Evolutionary conservation across 805 yeast species (phyloP), one percentile per base, ranked within the genome.

Genomic region (Kodamaea lidongshanica): DNA sequence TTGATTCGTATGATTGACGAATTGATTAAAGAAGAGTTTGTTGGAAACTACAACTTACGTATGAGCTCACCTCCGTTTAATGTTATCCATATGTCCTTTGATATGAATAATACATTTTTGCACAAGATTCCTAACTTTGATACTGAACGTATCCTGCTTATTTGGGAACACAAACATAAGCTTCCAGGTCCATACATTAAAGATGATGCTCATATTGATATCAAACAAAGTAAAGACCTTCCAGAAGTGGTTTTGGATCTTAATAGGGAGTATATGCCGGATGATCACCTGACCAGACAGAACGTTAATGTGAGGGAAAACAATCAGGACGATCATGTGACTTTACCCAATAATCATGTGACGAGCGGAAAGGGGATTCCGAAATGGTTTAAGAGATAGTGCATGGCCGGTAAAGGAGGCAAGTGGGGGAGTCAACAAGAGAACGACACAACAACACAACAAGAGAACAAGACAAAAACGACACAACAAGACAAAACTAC

Each of bases 1-100:
- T 38, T 64, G 16, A 33, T 63, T 22, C 56, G 56, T 37, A 54
- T 48, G 35, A 47, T 64, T 14, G 69, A 64, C 37, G 49, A 47
- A 5, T 44, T 55, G 26, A 30, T 64, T 9, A 28, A 43, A 5
- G 58, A 54, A 3, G 32, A 44, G n/a, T 53, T 40, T 34, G 32
- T 50, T 19, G 54, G 59, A 16, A 31, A 42, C 23, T 64, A 60
- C 40, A 42, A 35, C 16, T 45, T 64, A 28, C 58, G 52, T 30
- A 44, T 48, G 21, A 58, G 66, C 10, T 51, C 44, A 33, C 70
- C 70, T 3, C 69, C 70, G 2, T 63, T 63, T 31, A 40, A 44
- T 7, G 48, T 38, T 16, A 37, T 61, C 16, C 44, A 37, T 15
- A 31, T 53, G 23, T 46, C 54, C 5, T 61, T 61, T 35, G 38